Percentiles rank a stretch among this genome's conserved stretches.
Conservation (phyloP, 2,329 filamentous ascomycete genomes). For the Colletotrichum eleusines region DNA sequence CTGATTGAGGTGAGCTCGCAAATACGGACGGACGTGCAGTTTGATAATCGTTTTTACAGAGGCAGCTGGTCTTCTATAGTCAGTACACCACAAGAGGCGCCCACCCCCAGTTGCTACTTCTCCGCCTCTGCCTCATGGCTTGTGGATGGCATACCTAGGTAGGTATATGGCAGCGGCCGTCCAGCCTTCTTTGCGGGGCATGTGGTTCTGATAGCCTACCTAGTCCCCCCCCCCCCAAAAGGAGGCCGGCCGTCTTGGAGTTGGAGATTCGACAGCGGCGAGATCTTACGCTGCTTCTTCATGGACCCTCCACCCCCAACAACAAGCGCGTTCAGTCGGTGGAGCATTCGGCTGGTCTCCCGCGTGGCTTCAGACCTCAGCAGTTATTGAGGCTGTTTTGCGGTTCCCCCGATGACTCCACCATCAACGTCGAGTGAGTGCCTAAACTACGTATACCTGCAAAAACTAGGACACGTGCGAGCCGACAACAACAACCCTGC, state of each 20-base stretch:
- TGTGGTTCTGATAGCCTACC: slow-evolving; percentile 38
- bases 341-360: slow-evolving; percentile 32
- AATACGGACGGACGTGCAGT: neutral
- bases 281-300: slow-evolving; percentile 37
- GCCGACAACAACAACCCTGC: neutral
- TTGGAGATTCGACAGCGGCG: slow-evolving; percentile 38
- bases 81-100: neutral
- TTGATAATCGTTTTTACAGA: no score
- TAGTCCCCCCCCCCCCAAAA: slow-evolving; percentile 19
- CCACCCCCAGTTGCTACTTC: neutral
- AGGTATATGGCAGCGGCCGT: slow-evolving; percentile 29
- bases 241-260: slow-evolving; percentile 35
- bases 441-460: neutral
- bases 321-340: slow-evolving; percentile 32
- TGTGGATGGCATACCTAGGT: slow-evolving; percentile 39
- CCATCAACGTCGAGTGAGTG: slow-evolving; percentile 14
- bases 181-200: slow-evolving; percentile 42
- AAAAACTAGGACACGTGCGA: slow-evolving; percentile 4
- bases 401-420: slow-evolving; percentile 39
- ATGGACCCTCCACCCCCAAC: slow-evolving; percentile 39
- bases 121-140: slow-evolving; percentile 27
- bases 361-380: slow-evolving; percentile 39
- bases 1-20: neutral
- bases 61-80: neutral
- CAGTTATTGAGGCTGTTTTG: slow-evolving; percentile 39